Evolutionary conservation across 2,329 filamentous ascomycete genomes (phyloP), one percentile per base, ranked within the genome.

Genomic region (Coniochaeta ligniaria): DNA sequence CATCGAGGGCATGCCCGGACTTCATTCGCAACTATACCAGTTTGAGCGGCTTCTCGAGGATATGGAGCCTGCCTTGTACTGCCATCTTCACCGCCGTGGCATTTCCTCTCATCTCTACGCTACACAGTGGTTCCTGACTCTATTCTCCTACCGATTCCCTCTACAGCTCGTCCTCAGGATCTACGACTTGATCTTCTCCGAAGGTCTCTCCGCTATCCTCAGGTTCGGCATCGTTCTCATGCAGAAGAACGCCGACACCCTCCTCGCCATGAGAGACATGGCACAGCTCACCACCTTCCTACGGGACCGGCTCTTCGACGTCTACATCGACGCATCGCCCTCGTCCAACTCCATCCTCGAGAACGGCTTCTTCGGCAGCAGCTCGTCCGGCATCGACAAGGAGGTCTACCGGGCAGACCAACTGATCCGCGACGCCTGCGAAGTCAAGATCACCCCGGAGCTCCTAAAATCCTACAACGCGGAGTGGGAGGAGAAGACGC

Each of bases 111-210:
- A 96, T 70, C 82, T 99, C 9, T 99, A 99, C 72, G 95, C 95
- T 52, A 99, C 95, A 0, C 95, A 99, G 74, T 99, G 95, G 95
- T 99, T 99, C 75, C 83, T 99, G 57, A 99, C 95, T 0, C 82
- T 99, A n/a, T 99, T 99, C 71, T 92, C 94, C 35, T 99, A 99
- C 74, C 90, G 96, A 47, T 99, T 99, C 74, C 95, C 95, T 9
- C 82, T 99, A 8, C 95, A 99, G 71, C 85, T 99, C 11, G 95
- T 99, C 7, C 87, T 99, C 61, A 90, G 95, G 35, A 96, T 99
- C 58, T 99, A 98, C 74, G 95, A 99, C 71, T 78, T 99, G 60
- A 95, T 99, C 58, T 81, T 99, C 20, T 95, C 91, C 55, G 94
- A 98, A 74, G 95, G 96, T 2, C 80, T 99, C 17, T 91, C 92